Evolutionary conservation across 192 early-diverging fungal genomes (phyloP).

Genomic region (Gonapodya prolifera): DNA sequence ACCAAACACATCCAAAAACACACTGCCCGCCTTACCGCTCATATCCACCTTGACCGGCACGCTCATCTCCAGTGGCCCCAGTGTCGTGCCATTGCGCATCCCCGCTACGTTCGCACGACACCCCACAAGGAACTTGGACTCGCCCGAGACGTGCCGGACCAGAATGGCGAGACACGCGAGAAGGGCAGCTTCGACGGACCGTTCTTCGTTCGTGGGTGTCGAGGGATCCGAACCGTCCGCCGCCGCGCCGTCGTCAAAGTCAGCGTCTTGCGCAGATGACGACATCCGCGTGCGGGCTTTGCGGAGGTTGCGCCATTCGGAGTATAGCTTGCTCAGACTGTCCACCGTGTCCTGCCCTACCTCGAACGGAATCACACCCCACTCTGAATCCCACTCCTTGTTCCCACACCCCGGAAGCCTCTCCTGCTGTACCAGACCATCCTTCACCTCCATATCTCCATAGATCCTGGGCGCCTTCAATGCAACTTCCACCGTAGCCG

Average conservation of each 20-base stretch:
- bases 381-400: neutral
- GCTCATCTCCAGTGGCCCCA: neutral
- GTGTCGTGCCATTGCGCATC: neutral
- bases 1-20: neutral
- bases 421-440: neutral
- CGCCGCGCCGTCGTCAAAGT: too few species aligned
- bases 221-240: too few species aligned
- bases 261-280: too few species aligned
- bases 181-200: neutral
- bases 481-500: neutral
- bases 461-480: neutral
- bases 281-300: too few species aligned
- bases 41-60: neutral
- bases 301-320: too few species aligned
- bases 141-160: neutral
- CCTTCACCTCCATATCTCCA: neutral
- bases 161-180: neutral
- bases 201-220: neutral
- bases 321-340: neutral
- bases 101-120: neutral
- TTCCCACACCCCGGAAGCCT: neutral
- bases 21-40: neutral
- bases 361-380: neutral
- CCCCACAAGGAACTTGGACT: neutral
- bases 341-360: neutral